Conservation (phyloP, 192 early-diverging fungal species). For the Coemansia sp. region DNA sequence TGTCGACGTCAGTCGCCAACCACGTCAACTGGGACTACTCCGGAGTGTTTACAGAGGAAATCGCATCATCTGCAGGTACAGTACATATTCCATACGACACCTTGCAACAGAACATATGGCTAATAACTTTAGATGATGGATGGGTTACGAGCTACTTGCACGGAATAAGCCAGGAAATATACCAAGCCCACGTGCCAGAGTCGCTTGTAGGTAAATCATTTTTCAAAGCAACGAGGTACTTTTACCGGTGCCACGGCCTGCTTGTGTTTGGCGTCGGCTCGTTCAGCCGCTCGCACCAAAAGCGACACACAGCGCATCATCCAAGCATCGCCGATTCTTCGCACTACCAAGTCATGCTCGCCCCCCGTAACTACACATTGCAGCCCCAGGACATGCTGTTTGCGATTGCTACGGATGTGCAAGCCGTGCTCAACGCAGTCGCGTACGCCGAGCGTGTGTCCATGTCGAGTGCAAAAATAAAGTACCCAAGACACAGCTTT, state of each 20-base stretch:
- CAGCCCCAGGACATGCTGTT: conserved; percentile 50
- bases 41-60: conserved; percentile 29
- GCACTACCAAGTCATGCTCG: conserved; percentile 44
- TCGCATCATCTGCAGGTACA: conserved; percentile 41
- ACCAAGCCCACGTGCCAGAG: conserved; percentile 44
- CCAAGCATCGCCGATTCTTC: conserved; percentile 16
- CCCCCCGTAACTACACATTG: conserved; percentile 42
- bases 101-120: background rate
- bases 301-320: conserved; percentile 23
- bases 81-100: background rate
- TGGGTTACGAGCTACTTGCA: conserved; percentile 54
- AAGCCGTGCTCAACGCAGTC: conserved; percentile 38
- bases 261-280: conserved; percentile 52
- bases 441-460: conserved; percentile 41
- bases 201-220: conserved; percentile 47
- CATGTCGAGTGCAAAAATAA: conserved; percentile 25
- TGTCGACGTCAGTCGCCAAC: conserved; percentile 43
- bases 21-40: conserved; percentile 35
- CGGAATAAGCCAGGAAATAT: conserved; percentile 54
- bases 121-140: conserved; percentile 21
- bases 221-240: conserved; percentile 40
- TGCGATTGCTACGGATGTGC: conserved; percentile 46
- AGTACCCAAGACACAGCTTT: background rate
- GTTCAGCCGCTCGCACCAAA: conserved; percentile 10
- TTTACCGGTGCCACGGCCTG: conserved; percentile 51